Evolutionary conservation across 345 rosid genomes (phyloP).

Genomic region (Hibiscus trionum): DNA sequence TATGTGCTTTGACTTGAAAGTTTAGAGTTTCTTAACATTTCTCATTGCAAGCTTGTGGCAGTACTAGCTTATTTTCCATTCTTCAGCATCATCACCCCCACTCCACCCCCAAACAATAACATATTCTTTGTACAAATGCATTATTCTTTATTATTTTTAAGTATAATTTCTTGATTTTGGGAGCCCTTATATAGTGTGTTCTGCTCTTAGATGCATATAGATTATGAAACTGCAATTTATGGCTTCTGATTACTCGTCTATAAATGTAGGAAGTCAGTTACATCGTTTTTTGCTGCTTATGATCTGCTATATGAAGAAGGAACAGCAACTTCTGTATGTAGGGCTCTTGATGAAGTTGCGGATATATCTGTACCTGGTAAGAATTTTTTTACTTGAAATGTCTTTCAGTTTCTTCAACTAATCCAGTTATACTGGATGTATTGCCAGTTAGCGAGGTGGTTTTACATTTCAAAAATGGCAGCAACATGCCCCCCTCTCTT

Average conservation of each 20-base stretch:
- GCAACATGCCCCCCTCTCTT: not conserved
- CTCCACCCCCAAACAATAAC: not conserved
- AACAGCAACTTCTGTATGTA: constrained; percentile 81
- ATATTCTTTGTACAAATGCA: not conserved
- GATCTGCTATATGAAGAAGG: constrained; percentile 97
- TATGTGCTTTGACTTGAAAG: not conserved
- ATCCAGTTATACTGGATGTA: not conserved
- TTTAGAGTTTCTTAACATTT: not conserved
- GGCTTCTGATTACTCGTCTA: constrained; percentile 13
- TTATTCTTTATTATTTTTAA: not conserved
- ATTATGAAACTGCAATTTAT: constrained; percentile 3
- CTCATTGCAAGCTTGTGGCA: not conserved
- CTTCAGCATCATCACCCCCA: not conserved
- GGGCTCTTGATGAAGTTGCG: constrained; percentile 85
- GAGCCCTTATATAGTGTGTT: not conserved
- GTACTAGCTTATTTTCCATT: not conserved
- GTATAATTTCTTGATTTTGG: not conserved
- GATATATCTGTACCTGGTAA: constrained; percentile 90
- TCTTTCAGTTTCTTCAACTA: not conserved
- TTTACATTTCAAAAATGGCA: not conserved
- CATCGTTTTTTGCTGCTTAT: constrained; percentile 73
- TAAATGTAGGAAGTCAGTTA: constrained; percentile 69
- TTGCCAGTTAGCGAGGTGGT: not conserved
- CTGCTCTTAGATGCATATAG: not conserved
- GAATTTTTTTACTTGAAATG: not conserved